Base-by-base conservation (phyloP, 2,329 filamentous ascomycete genomes). In the Fusarium sarcochroum region DNA sequence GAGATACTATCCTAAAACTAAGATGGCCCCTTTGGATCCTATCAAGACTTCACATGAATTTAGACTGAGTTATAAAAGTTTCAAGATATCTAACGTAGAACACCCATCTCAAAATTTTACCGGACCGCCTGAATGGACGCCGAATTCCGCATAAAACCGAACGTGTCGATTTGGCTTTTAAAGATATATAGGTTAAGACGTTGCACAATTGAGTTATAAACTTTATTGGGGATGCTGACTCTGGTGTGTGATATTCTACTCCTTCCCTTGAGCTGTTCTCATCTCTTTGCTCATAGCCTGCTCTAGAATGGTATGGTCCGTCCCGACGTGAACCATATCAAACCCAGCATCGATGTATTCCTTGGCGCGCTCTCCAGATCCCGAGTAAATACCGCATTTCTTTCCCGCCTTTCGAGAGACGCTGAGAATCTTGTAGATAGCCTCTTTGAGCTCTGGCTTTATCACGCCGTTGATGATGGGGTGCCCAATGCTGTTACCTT, bases 401-500 rank as follows among this genome's bases (percentile, higher is more conserved):
- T 63, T 61, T 5, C 44, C 56, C 17, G 57, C 25, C 11, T 63
- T 55, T 17, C 38, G 59, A 0, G 37, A n/a, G 2, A 56, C 32
- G 15, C 45, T 32, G 1, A 61, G n/a, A 15, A 61, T 48, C 1
- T 15, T n/a, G n/a, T 32, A 10, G 5, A 63, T 41, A 4, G 42
- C 34, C 5, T 11, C 25, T 1, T 47, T 60, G 1, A 63, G 27
- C 25, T 63, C 48, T 32, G 44, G 57, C 4, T 45, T 55, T 14
- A 63, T 44, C 3, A 45, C 20, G 4, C 57, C 49, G 20, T 63
- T 45, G 18, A 63, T 53, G 13, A 55, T 61, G n/a, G 59, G 55
- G 6, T 62, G 32, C 9, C 59, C 47, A 15, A 62, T 54, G 3
- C 58, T 62, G 13, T 62, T 62, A 4, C 58, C 58, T 62, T 27